A percentile compares a stretch with the other conserved stretches of the same genome.
These are phyloP conservation scores for Aspergillus glaucus DNA, from an alignment of 2,329 filamentous ascomycete species.

Conservation along the genomic window DNA sequence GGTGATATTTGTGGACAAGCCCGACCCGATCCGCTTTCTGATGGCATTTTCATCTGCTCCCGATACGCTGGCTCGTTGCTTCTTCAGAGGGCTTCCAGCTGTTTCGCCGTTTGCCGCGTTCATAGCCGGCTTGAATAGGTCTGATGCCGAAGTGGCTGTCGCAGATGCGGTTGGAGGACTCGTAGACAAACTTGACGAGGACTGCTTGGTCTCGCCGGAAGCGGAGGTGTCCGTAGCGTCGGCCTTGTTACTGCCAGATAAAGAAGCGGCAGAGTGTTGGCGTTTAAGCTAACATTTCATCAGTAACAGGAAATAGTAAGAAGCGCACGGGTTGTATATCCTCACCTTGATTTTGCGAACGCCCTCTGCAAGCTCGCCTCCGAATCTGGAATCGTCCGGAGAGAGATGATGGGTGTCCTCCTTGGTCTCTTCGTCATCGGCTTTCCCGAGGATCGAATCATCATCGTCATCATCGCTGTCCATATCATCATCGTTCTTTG, in stretches of 20 bases:
- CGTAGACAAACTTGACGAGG: constrained; percentile 25
- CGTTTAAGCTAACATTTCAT: constrained; percentile 52
- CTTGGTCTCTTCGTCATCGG: constrained; percentile 54
- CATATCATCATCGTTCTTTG: constrained; percentile 54
- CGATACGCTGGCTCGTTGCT: constrained; percentile 41
- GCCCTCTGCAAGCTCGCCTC: constrained; percentile 58
- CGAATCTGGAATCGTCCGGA: constrained; percentile 54
- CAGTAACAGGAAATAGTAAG: constrained; percentile 4
- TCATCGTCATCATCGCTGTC: constrained; percentile 72
- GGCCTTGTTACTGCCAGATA: constrained; percentile 29
- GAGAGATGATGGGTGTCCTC: constrained; percentile 46
- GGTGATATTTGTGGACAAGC: constrained; percentile 33
- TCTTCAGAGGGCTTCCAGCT: constrained; percentile 43
- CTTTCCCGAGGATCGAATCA: constrained; percentile 54
- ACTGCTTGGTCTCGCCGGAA: constrained; percentile 32
- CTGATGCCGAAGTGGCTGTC: constrained; percentile 11
- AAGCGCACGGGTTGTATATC: constrained; percentile 1
- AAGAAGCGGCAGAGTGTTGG: constrained; percentile 57
- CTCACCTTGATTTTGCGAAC: constrained; percentile 61
- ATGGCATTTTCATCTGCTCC: constrained; percentile 36
- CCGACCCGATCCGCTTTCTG: constrained; percentile 35
- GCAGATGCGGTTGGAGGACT: constrained; percentile 28
- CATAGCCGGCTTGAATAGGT: constrained; percentile 15
- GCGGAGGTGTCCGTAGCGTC: constrained; percentile 33
- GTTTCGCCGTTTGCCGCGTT: constrained; percentile 29